Evolutionary conservation across 129 eudicot genomes (phyloP).

Genomic region (Gnaphalium uliginosum): DNA sequence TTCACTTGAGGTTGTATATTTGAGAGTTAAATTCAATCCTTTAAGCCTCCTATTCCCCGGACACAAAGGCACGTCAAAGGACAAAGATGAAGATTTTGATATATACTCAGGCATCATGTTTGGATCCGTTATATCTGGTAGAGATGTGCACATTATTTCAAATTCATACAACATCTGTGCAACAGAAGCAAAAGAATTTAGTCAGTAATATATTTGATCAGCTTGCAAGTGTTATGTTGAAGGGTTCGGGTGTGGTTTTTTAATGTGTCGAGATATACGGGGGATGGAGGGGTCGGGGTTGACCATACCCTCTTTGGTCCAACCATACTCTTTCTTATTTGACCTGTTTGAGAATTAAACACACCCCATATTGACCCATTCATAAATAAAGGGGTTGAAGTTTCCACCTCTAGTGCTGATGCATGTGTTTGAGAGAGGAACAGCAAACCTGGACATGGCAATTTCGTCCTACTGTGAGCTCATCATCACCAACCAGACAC

Average conservation of each 20-base stretch:
- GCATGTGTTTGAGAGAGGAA: not conserved
- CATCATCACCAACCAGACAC: constrained; percentile 25
- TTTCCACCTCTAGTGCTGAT: too few relatives aligned
- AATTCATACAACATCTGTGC: constrained; percentile 39
- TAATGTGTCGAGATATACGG: too few relatives aligned
- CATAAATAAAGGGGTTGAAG: too few relatives aligned
- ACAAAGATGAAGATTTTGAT: not conserved
- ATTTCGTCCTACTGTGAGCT: constrained; percentile 23
- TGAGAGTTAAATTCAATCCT: constrained; percentile 24
- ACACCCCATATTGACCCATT: too few relatives aligned
- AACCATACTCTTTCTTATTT: too few relatives aligned
- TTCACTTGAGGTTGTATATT: not conserved
- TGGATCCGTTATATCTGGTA: constrained; percentile 26
- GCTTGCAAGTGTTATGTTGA: not conserved
- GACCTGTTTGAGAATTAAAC: too few relatives aligned
- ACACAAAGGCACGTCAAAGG: constrained; percentile 30
- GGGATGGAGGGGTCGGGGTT: too few relatives aligned
- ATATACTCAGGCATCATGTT: constrained; percentile 8
- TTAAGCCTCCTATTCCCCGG: constrained; percentile 21
- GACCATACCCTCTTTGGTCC: too few relatives aligned
- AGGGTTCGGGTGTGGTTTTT: too few relatives aligned
- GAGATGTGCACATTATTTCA: constrained; percentile 30
- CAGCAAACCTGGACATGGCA: constrained; percentile 19
- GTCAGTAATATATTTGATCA: not conserved
- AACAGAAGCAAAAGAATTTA: not conserved